A percentile compares a stretch with the other conserved stretches of the same genome.
Conservation (phyloP, 2,329 filamentous ascomycete genomes). For the Bipolaris sorokiniana region DNA sequence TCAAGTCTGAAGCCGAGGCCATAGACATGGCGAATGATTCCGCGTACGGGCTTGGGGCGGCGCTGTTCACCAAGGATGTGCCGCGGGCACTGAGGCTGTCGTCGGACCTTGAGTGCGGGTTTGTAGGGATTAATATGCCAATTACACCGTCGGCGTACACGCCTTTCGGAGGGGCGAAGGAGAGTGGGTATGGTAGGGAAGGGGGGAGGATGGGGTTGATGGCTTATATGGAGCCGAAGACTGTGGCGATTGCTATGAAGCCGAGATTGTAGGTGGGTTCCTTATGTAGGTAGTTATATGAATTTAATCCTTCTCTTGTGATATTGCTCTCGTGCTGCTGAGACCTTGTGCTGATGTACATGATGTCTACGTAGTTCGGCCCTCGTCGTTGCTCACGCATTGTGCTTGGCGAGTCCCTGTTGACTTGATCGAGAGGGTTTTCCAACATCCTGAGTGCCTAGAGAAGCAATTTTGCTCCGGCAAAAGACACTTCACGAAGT, state of each 20-base stretch:
- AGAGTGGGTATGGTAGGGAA: constrained; percentile 9
- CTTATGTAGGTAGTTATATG: not conserved
- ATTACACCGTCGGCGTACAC: not conserved
- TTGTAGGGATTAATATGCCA: constrained; percentile 22
- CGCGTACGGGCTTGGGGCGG: constrained; percentile 31
- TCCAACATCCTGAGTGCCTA: not conserved
- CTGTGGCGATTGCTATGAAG: not conserved
- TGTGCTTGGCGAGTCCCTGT: not conserved
- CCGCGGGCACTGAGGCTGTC: constrained; percentile 27
- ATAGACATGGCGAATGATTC: constrained; percentile 43
- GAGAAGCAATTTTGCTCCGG: not conserved
- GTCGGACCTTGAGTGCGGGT: constrained; percentile 26
- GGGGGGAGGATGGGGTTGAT: not conserved
- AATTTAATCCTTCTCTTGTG: not conserved
- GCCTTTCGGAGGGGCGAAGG: constrained; percentile 8
- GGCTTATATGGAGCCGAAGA: constrained; percentile 9
- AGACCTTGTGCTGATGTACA: not conserved
- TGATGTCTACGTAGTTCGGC: not conserved
- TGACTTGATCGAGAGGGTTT: not conserved
- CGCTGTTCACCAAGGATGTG: constrained; percentile 20
- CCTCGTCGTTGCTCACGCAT: not conserved
- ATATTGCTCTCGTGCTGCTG: not conserved
- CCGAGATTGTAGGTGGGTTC: not conserved
- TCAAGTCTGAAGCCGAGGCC: constrained; percentile 44
- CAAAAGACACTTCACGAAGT: not conserved